These are phyloP conservation scores for Akanthomyces lecanii DNA, from an alignment of 2,329 filamentous ascomycete genomes.

Conservation along the genomic window DNA sequence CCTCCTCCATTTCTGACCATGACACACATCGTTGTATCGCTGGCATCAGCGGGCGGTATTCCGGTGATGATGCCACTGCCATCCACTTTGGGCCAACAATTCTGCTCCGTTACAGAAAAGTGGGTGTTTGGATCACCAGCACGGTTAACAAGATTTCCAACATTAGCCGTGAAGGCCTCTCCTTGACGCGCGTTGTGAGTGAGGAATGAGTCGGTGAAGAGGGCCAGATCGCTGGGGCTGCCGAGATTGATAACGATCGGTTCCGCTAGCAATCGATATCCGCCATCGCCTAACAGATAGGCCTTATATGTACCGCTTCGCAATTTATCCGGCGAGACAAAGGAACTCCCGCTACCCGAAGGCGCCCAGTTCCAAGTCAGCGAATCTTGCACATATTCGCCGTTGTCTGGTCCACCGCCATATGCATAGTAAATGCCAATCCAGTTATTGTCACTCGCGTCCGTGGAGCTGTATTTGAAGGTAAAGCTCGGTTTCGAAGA, in stretches of 20 bases:
- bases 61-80: conserved; percentile 33
- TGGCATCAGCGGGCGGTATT: conserved; percentile 25
- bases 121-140: conserved; percentile 23
- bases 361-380: conserved; percentile 26
- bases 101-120: conserved; percentile 28
- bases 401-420: conserved; percentile 22
- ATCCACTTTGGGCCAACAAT: conserved; percentile 32
- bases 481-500: conserved; percentile 17
- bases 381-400: conserved; percentile 19
- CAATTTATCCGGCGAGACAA: conserved; percentile 10
- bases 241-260: conserved; percentile 6
- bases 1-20: conserved; percentile 24
- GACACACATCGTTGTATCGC: conserved; percentile 25
- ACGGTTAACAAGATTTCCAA: conserved; percentile 32
- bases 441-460: conserved; percentile 23
- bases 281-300: conserved; percentile 4
- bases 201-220: conserved; percentile 31
- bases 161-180: conserved; percentile 29
- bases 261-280: conserved; percentile 3
- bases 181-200: conserved; percentile 35
- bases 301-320: conserved; percentile 9
- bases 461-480: conserved; percentile 21
- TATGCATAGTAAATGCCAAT: conserved; percentile 24
- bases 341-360: conserved; percentile 17
- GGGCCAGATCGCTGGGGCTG: conserved; percentile 12